Evolutionary conservation across 2,329 filamentous ascomycete genomes (phyloP).

Genomic region (Aspergillus quadricinctus): DNA sequence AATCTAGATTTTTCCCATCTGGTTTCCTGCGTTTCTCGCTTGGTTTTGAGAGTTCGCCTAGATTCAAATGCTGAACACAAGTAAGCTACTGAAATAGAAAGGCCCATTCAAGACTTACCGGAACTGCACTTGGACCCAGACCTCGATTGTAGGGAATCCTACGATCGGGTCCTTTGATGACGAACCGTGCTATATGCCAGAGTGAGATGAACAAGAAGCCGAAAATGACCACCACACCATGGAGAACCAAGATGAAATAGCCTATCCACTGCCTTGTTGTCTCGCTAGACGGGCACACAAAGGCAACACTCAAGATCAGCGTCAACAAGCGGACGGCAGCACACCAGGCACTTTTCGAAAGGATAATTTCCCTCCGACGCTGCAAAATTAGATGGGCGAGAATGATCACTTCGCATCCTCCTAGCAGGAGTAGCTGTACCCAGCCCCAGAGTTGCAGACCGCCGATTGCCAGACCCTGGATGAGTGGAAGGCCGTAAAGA

Average conservation of each 20-base stretch:
- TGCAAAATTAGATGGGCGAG: background rate
- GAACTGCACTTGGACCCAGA: background rate
- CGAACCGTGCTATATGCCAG: background rate
- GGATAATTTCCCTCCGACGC: background rate
- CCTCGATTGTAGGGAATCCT: background rate
- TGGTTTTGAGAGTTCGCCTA: background rate
- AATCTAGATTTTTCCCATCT: background rate
- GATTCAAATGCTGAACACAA: background rate
- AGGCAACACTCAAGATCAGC: background rate
- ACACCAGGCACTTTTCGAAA: slow-evolving; percentile 1
- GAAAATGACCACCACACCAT: slow-evolving; percentile 2
- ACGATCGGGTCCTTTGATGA: background rate
- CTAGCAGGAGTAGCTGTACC: slow-evolving; percentile 4
- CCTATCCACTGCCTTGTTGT: slow-evolving; percentile 2
- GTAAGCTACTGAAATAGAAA: background rate
- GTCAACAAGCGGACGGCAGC: background rate
- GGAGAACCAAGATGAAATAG: slow-evolving; percentile 4
- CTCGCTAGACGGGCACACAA: background rate
- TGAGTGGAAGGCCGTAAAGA: slow-evolving; percentile 7
- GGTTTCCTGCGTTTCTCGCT: background rate
- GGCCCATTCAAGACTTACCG: background rate
- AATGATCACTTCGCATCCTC: background rate
- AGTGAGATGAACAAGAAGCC: background rate
- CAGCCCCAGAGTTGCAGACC: slow-evolving; percentile 6
- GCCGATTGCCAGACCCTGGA: slow-evolving; percentile 8